phyloP scores from a whole-genome alignment of 768 basidiomycete genomes.

The Serendipita sp. region DNA sequence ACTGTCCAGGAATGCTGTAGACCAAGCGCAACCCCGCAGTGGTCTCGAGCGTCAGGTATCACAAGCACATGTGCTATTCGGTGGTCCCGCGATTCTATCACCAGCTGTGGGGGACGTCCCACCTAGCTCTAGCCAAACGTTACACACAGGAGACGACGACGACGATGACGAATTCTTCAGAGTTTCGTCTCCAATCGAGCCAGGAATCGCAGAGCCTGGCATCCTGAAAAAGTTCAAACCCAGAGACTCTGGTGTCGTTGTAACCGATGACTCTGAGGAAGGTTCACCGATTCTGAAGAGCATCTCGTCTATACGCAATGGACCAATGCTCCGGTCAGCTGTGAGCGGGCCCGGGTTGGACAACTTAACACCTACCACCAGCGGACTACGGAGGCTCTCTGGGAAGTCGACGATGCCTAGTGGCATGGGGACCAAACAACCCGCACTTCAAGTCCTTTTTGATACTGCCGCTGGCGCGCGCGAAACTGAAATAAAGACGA shows the following conservation, averaged over 20 bases:
- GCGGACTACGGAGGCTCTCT: not conserved
- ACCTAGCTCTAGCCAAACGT: not conserved
- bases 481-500: not conserved
- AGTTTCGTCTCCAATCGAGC: not conserved
- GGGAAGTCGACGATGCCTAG: not conserved
- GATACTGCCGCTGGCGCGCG: not conserved
- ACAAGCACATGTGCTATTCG: slow-evolving; percentile 1
- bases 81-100: not conserved
- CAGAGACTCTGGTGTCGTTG: not conserved
- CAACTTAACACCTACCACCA: not conserved
- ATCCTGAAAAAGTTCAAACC: not conserved
- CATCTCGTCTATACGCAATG: not conserved
- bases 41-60: not conserved
- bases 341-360: not conserved
- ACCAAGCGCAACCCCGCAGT: not conserved
- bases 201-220: not conserved
- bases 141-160: not conserved
- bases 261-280: not conserved
- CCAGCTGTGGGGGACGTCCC: not conserved
- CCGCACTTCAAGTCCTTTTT: not conserved
- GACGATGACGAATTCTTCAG: slow-evolving; percentile 4
- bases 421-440: not conserved
- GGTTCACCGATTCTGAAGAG: not conserved
- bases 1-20: not conserved
- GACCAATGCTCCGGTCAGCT: not conserved